A percentile compares a stretch with the other conserved stretches of the same genome.
These are phyloP conservation scores for Scleroderma citrinum DNA, from an alignment of 768 basidiomycete species.

Conservation along the genomic window DNA sequence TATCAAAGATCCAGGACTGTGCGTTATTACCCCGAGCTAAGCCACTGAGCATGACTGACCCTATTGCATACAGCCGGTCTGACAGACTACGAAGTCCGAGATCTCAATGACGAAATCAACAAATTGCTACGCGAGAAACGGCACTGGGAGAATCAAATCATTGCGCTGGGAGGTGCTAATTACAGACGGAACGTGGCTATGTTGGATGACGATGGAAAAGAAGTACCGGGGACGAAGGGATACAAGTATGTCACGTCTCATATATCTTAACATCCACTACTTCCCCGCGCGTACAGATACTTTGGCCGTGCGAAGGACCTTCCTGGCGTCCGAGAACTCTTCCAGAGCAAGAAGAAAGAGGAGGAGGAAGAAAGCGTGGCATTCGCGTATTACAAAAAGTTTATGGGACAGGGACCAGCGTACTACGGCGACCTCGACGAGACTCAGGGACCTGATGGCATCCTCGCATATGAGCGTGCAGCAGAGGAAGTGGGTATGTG, in stretches of 20 bases:
- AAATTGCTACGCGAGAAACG: constrained; percentile 90
- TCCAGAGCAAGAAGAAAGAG: constrained; percentile 77
- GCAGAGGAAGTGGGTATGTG: constrained; percentile 69
- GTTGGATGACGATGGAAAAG: constrained; percentile 91
- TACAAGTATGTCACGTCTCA: constrained; percentile 70
- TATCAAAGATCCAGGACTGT: constrained; percentile 97
- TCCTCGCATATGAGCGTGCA: constrained; percentile 65
- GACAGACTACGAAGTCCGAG: constrained; percentile 93
- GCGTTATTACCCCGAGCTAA: constrained; percentile 22
- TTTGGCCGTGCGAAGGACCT: constrained; percentile 96
- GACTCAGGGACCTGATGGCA: constrained; percentile 40
- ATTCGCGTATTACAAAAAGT: constrained; percentile 76
- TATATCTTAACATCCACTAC: neutral
- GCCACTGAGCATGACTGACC: neutral
- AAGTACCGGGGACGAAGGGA: constrained; percentile 94
- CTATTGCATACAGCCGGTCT: constrained; percentile 58
- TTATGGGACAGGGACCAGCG: constrained; percentile 76
- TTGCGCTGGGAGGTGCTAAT: constrained; percentile 93
- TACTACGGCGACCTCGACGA: constrained; percentile 96
- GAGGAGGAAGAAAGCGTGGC: constrained; percentile 85
- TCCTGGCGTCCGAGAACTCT: constrained; percentile 94
- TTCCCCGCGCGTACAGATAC: constrained; percentile 48
- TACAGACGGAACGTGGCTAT: constrained; percentile 91
- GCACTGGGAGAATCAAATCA: constrained; percentile 98
- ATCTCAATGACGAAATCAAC: constrained; percentile 97